Conservation (phyloP, 2,329 filamentous ascomycete genomes). For the Microcyclospora tardicrescens region DNA sequence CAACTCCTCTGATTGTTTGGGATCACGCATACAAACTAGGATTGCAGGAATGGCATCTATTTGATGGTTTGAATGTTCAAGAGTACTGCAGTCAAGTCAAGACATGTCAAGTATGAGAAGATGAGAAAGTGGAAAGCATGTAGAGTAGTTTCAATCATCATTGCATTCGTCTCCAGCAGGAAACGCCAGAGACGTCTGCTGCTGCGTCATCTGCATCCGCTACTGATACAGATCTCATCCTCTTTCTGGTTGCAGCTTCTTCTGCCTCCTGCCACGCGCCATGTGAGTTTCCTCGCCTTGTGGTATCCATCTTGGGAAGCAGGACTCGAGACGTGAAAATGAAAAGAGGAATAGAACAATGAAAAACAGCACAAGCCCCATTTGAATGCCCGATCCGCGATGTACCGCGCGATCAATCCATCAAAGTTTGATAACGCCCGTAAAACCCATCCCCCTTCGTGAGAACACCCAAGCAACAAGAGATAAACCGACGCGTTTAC, state of each 20-base stretch:
- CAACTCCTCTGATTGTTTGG: no score
- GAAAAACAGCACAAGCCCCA: no score
- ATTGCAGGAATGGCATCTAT: no score
- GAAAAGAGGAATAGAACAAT: no score
- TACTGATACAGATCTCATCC: constrained; percentile 22
- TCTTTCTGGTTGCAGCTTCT: constrained; percentile 11
- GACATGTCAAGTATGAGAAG: background rate
- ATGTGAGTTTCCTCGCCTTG: no score
- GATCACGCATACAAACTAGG: no score
- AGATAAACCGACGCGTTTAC: constrained; percentile 50
- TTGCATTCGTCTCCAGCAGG: constrained; percentile 22
- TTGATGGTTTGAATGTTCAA: no score
- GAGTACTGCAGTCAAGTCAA: background rate
- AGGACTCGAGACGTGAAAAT: no score
- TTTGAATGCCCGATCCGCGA: no score
- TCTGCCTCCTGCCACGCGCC: constrained; percentile 8
- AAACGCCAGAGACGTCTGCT: constrained; percentile 12
- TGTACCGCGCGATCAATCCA: no score
- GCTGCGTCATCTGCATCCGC: constrained; percentile 14
- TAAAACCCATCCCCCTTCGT: constrained; percentile 33
- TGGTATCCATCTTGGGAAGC: no score
- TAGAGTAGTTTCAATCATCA: constrained; percentile 14
- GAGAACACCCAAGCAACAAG: constrained; percentile 9
- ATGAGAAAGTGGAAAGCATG: background rate
- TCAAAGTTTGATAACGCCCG: constrained; percentile 15